Conservation (phyloP, 495 filamentous ascomycete species). For the Evansstolkia leycettana region DNA sequence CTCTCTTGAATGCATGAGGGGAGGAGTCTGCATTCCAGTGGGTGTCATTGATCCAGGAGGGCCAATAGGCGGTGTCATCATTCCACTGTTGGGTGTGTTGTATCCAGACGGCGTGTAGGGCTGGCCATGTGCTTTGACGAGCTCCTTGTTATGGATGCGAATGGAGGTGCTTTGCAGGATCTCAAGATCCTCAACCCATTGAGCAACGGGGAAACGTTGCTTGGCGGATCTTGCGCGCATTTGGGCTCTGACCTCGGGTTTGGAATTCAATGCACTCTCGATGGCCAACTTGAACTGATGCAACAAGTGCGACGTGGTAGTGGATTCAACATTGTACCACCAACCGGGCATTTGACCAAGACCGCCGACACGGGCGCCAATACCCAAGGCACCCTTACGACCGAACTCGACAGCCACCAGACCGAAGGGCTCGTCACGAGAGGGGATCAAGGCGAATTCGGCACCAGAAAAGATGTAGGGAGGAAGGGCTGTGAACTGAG, state of each 20-base stretch:
- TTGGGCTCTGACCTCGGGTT: constrained; percentile 41
- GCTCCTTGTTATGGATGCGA: constrained; percentile 32
- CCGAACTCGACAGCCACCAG: constrained; percentile 76
- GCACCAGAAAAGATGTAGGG: constrained; percentile 69
- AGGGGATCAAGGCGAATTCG: constrained; percentile 70
- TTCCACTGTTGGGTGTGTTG: constrained; percentile 25
- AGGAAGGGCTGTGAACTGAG: constrained; percentile 63
- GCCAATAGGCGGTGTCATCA: constrained; percentile 25
- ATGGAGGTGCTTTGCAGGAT: constrained; percentile 46
- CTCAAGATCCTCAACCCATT: constrained; percentile 53
- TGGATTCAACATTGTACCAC: constrained; percentile 61
- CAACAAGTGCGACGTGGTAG: constrained; percentile 54
- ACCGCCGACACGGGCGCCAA: constrained; percentile 55
- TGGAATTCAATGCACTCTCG: constrained; percentile 50
- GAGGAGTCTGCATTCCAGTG: constrained; percentile 25
- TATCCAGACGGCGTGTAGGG: constrained; percentile 20
- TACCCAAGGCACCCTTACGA: constrained; percentile 63
- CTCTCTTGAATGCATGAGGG: constrained; percentile 21
- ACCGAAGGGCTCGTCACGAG: constrained; percentile 70
- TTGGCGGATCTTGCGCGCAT: constrained; percentile 69
- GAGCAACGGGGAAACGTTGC: constrained; percentile 64
- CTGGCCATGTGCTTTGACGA: constrained; percentile 21
- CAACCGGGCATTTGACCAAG: constrained; percentile 73
- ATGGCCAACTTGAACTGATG: constrained; percentile 64
- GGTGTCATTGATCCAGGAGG: constrained; percentile 31